These are phyloP conservation scores for Dictyostelium discoideum DNA, from an alignment of 78 protist species.

Conservation along the genomic window dicty_2.7 NC_007088.5:4569501-4570000, in stretches of 20 bases:
- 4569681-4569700: not conserved
- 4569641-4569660: not conserved
- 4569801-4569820: constrained; percentile 12
- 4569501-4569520: not conserved
- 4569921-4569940: not conserved
- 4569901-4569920: not conserved
- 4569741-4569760: not conserved
- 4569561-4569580: not conserved
- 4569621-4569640: not conserved
- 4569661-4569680: not conserved
- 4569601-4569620: not conserved
- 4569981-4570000: constrained; percentile 26
- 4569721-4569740: not conserved
- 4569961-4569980: constrained; percentile 3
- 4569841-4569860: too few species aligned
- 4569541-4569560: constrained; percentile 1
- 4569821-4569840: not conserved
- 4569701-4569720: not conserved
- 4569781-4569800: constrained; percentile 6
- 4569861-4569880: not conserved
- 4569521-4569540: not conserved
- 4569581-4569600: not conserved
- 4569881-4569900: too few species aligned
- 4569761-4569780: constrained; percentile 9
- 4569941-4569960: not conserved